These are phyloP conservation scores for Diplodia scrobiculata DNA, from an alignment of 2,329 filamentous ascomycete genomes.

Conservation along the genomic window DNA sequence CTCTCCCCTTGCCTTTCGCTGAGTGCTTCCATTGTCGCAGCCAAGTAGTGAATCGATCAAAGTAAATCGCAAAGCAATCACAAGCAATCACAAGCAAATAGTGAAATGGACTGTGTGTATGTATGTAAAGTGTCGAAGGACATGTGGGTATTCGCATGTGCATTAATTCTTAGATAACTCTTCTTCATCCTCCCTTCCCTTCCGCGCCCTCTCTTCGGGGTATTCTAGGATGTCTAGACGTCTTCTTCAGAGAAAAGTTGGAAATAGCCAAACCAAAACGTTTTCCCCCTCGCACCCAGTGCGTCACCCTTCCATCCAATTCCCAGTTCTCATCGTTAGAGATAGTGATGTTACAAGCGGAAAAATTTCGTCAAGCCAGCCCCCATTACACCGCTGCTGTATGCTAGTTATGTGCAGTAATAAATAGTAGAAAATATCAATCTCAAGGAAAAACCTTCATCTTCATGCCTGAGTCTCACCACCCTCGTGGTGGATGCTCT, in stretches of 20 bases:
- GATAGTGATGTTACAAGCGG: conserved; percentile 21
- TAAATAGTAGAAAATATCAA: conserved; percentile 10
- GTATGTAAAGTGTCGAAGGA: conserved; percentile 2
- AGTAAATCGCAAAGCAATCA: neutral
- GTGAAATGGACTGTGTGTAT: neutral
- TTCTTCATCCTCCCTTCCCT: neutral
- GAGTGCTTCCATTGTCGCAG: too few species aligned
- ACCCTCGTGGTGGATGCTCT: conserved; percentile 28
- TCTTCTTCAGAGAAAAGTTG: neutral
- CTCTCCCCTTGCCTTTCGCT: too few species aligned
- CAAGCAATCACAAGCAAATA: neutral
- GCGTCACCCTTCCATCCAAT: neutral
- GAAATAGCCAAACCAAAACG: neutral
- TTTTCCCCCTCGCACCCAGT: neutral
- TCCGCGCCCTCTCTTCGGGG: neutral
- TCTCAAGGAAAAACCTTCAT: conserved; percentile 8
- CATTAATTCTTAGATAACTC: conserved; percentile 3
- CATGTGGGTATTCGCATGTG: conserved; percentile 15
- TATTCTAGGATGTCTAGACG: conserved; percentile 7
- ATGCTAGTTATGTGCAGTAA: conserved; percentile 5
- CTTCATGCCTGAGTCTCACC: conserved; percentile 6
- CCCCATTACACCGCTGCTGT: conserved; percentile 6
- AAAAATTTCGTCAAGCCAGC: neutral
- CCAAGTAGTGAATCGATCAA: too few species aligned
- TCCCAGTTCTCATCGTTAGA: conserved; percentile 14